Evolutionary conservation across 2,329 filamentous ascomycete species (phyloP).

Genomic region (Teratosphaeria destructans): DNA sequence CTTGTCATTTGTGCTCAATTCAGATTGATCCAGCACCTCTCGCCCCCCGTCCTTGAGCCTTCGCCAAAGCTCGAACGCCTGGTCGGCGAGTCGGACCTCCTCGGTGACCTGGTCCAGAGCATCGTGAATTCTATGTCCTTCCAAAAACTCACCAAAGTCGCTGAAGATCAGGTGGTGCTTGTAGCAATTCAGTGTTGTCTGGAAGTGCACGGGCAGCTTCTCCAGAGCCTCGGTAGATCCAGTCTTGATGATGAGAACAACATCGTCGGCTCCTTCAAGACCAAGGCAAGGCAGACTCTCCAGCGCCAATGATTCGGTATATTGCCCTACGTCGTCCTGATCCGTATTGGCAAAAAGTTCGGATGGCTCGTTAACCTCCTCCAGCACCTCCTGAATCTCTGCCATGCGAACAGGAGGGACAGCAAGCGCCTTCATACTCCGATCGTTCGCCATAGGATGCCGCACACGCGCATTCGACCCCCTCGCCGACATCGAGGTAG

Average conservation of each 20-base stretch:
- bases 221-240: conserved; percentile 46
- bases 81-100: conserved; percentile 14
- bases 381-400: background rate
- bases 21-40: conserved; percentile 15
- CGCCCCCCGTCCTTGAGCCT: conserved; percentile 21
- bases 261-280: background rate
- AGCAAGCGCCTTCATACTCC: background rate
- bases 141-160: conserved; percentile 44
- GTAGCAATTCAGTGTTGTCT: conserved; percentile 45
- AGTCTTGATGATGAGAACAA: conserved; percentile 25
- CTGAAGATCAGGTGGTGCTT: conserved; percentile 48
- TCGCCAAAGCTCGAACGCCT: conserved; percentile 25
- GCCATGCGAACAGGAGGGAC: background rate
- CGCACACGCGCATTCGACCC: background rate
- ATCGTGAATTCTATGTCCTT: conserved; percentile 28
- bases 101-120: conserved; percentile 20
- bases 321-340: background rate
- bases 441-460: background rate
- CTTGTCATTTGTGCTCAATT: conserved; percentile 9
- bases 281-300: background rate
- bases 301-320: background rate
- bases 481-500: background rate
- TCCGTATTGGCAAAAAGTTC: background rate
- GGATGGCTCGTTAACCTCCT: background rate
- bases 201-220: conserved; percentile 45